Base-by-base conservation (phyloP, 306 rosid species). In the Mimosa pudica region DNA sequence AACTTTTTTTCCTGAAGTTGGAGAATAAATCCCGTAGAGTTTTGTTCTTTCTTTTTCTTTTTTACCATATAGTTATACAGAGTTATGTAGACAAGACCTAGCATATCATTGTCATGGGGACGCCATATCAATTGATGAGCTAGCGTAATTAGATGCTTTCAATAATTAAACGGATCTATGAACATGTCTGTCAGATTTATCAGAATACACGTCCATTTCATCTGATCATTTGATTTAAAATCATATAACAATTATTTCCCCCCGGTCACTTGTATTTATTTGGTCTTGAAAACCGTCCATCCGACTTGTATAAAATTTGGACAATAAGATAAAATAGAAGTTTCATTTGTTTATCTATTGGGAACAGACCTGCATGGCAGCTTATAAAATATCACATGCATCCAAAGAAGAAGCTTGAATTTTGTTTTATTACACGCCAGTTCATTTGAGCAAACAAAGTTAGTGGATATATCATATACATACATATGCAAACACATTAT, bases 281-380 rank as follows among this genome's bases (percentile, higher is more conserved):
- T 76, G 87, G 80, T 86, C 70, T 82, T 83, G 81, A 85, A 83
- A 79, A 76, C 70, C 63, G 79, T 35, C 80, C 84, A 76, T 13
- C 86, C 82, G 88, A 75, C 84, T 73, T 54, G 84, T 76, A 77
- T 73, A 80, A 82, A 79, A 35, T 58, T 77, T 89, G 51, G 78
- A 82, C 49, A 88, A 81, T 88, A 90, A 85, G 91, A 92, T 92
- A 86, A 92, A 86, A 82, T 82, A 88, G 89, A 90, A 92, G 92
- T 89, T 92, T 92, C 94, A 88, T 81, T 89, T 83, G 88, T 86
- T 89, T 92, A 90, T 86, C 84, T 82, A 68, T 79, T 78, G 84
- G 86, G 75, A 84, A 84, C 48, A 32, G 55, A 24, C 35, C 63
- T 77, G 60, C 24, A 42, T 33, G 81, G 63, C 79, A 78, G 71